Conservation (phyloP, 2,329 filamentous ascomycete species). For the Orbilia ellipsospora region DNA sequence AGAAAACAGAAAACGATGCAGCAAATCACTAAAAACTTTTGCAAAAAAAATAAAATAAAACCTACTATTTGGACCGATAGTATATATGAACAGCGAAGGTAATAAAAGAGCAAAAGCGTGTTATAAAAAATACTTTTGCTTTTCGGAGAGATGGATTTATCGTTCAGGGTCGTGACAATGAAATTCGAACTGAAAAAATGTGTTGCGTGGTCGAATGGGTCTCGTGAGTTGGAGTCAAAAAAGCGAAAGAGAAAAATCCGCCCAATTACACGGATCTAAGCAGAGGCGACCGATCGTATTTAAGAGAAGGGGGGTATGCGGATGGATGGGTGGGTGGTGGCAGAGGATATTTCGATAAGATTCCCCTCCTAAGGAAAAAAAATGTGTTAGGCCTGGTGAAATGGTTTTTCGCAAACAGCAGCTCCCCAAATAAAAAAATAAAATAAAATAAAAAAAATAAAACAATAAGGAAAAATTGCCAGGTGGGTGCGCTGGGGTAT, state of each 20-base stretch:
- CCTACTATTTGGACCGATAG: no score
- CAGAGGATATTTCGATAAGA: conserved; percentile 24
- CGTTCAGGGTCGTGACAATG: conserved; percentile 13
- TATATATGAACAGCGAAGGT: not conserved
- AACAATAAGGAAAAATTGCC: conserved; percentile 13
- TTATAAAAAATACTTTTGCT: conserved; percentile 33
- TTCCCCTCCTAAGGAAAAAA: conserved; percentile 12
- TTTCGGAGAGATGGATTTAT: conserved; percentile 12
- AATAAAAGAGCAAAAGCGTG: conserved; percentile 33
- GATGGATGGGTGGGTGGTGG: conserved; percentile 7
- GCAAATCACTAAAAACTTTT: conserved; percentile 26
- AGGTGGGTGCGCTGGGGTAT: conserved; percentile 52
- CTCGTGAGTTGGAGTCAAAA: conserved; percentile 50
- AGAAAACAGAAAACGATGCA: conserved; percentile 7
- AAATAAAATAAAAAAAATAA: conserved; percentile 20
- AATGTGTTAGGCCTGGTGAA: conserved; percentile 15
- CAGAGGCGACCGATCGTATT: conserved; percentile 52
- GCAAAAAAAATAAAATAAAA: no score
- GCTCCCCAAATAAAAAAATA: conserved; percentile 18
- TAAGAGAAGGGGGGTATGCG: conserved; percentile 36
- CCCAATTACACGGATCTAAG: conserved; percentile 53
- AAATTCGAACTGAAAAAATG: conserved; percentile 11
- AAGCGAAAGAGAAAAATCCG: conserved; percentile 35
- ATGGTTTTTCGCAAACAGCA: not conserved
- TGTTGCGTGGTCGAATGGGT: conserved; percentile 48